Conservation (phyloP, 441 rosid genomes). For the Heliophila coronopifolia region DNA sequence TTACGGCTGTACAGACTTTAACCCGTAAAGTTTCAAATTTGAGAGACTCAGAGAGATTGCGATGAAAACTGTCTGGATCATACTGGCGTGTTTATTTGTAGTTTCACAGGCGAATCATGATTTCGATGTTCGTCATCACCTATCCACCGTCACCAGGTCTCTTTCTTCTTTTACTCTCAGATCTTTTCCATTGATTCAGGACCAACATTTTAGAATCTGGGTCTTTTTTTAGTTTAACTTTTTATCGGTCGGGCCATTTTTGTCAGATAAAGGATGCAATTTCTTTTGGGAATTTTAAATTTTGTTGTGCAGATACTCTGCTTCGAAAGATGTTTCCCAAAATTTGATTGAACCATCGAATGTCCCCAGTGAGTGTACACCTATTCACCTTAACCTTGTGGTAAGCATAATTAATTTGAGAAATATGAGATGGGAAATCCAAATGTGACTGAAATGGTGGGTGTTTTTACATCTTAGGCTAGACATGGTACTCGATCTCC, state of each 20-base stretch:
- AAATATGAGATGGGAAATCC: not conserved
- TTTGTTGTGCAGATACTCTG: constrained; percentile 54
- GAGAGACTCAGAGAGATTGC: constrained; percentile 22
- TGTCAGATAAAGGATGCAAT: too few species aligned
- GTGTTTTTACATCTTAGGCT: constrained; percentile 40
- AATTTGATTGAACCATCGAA: constrained; percentile 35
- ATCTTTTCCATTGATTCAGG: too few species aligned
- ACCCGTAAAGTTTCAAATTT: not conserved
- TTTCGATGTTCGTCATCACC: constrained; percentile 71
- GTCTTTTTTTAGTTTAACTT: too few species aligned
- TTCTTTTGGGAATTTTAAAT: too few species aligned
- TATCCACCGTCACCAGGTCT: constrained; percentile 76
- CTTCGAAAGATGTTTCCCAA: constrained; percentile 40
- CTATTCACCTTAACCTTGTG: constrained; percentile 84
- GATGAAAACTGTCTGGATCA: constrained; percentile 30
- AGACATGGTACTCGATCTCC: constrained; percentile 97
- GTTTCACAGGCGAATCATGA: constrained; percentile 37
- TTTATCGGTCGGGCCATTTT: too few species aligned
- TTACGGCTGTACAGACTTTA: not conserved
- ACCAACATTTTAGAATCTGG: too few species aligned
- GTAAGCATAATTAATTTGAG: constrained; percentile 32
- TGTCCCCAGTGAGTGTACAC: constrained; percentile 57
- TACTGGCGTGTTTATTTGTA: constrained; percentile 22
- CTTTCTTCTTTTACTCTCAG: not conserved
- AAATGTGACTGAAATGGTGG: not conserved